phyloP scores from a whole-genome alignment of 108 stramenopile species.

The Skeletonema tropicum region DNA sequence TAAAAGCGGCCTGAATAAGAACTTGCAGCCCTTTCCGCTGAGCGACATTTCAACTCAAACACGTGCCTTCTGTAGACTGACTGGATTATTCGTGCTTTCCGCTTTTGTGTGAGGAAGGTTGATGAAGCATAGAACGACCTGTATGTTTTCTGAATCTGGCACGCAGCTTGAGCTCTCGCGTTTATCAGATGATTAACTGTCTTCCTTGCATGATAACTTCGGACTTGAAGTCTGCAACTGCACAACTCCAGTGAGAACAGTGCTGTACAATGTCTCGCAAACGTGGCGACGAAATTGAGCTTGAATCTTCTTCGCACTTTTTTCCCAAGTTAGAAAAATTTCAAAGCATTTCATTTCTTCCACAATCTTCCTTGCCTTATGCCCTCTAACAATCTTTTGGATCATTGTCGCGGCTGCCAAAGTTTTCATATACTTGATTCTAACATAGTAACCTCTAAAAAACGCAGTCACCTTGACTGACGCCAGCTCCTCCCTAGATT shows the following conservation, averaged over 20 bases:
- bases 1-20: conserved; percentile 8
- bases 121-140: conserved; percentile 12
- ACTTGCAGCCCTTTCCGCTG: background rate
- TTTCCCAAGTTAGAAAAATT: background rate
- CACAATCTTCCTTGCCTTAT: background rate
- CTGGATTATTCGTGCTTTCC: conserved; percentile 19
- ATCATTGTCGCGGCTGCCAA: background rate
- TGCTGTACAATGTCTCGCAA: background rate
- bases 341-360: background rate
- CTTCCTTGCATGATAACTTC: background rate
- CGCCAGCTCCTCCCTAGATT: background rate
- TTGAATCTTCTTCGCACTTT: conserved; percentile 4
- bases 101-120: conserved; percentile 1
- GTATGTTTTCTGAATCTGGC: conserved; percentile 19
- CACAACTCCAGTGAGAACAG: conserved; percentile 3
- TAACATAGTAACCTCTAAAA: background rate
- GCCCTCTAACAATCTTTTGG: conserved; percentile 9
- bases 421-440: background rate
- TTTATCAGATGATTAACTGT: background rate
- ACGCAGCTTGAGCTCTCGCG: conserved; percentile 8
- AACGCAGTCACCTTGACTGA: background rate
- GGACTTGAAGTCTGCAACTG: background rate
- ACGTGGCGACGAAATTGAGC: conserved; percentile 1
- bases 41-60: background rate
- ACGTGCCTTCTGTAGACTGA: conserved; percentile 11